Conservation (phyloP, 2,329 filamentous ascomycete genomes). For the Paecilomyces sp. region DNA sequence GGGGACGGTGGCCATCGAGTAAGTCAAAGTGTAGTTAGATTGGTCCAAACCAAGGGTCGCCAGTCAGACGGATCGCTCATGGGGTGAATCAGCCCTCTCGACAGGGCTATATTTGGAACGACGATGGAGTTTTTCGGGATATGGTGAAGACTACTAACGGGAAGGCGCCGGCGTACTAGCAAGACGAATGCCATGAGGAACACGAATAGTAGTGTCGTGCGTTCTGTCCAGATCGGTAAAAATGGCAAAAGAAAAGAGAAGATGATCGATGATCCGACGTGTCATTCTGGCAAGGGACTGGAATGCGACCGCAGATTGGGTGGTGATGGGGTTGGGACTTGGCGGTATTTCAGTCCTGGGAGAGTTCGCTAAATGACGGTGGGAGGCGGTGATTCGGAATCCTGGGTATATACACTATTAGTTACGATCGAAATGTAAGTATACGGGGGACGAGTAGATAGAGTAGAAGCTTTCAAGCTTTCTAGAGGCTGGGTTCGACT, state of each 20-base stretch:
- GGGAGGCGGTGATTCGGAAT: background rate
- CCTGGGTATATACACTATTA: background rate
- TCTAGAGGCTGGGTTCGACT: background rate
- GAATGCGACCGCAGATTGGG: background rate
- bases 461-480: background rate
- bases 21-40: background rate
- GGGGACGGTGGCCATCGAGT: background rate
- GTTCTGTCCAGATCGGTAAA: background rate
- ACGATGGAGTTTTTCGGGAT: background rate
- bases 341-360: background rate
- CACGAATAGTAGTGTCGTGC: background rate
- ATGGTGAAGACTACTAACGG: background rate
- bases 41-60: background rate
- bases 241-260: background rate
- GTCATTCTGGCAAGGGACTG: background rate
- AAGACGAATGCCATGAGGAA: background rate
- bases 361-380: background rate
- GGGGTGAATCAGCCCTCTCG: background rate
- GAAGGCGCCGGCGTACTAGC: background rate
- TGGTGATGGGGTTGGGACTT: background rate
- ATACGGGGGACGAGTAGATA: background rate
- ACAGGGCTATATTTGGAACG: constrained; percentile 1
- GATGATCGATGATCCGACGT: background rate
- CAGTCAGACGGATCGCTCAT: background rate
- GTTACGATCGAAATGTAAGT: background rate